Evolutionary conservation across 371 early-diverging fungal species (phyloP), one percentile per base, ranked within the genome.

Genomic region (Gilbertella persicaria): DNA sequence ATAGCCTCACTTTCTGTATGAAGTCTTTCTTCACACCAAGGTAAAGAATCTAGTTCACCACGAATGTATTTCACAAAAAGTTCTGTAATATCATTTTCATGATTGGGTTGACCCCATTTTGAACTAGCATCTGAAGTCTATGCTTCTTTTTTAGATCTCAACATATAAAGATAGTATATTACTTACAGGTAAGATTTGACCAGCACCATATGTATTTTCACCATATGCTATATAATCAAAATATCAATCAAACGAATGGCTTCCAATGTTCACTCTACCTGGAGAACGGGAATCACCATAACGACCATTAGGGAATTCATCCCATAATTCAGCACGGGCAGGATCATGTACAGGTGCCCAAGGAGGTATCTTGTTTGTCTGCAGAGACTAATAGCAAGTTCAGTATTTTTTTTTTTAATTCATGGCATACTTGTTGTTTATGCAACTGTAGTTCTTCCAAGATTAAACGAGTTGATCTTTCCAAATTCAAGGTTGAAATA

Each of bases 281-380:
- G 92, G 87, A 14, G 97, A 97, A 21, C 95, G 77, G 25, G 96
- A 85, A 71, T 96, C 96, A 55, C 97, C 97, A 90, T 95, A 98
- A 30, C 98, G 88, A 19, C 98, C 97, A 66, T 98, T 98, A 23
- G 97, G 97, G 67, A 92, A 97, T 45, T 98, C 96, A 78, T 98
- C 97, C 95, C 95, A 96, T 20, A 85, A 73, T 55, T 82, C 83
- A 5, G 75, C 73, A n/a, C 65, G 64, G 10, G 65, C 45, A 20
- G 71, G 56, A 40, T 71, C 72, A 45, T 58, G 65, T 38, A 60
- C 36, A 38, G 60, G 54, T 13, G 56, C 38, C 58, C 60, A 66
- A 38, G 70, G 50, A 21, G 62, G 36, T 9, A 53, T 16, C 19
- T 56, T 62, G 14, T 25, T 35, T 3, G 48, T 19, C 13, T 25